These are phyloP conservation scores for Erythrobasidium hasegawianum DNA, from an alignment of 1,284 basidiomycete genomes.

Conservation along the genomic window DNA sequence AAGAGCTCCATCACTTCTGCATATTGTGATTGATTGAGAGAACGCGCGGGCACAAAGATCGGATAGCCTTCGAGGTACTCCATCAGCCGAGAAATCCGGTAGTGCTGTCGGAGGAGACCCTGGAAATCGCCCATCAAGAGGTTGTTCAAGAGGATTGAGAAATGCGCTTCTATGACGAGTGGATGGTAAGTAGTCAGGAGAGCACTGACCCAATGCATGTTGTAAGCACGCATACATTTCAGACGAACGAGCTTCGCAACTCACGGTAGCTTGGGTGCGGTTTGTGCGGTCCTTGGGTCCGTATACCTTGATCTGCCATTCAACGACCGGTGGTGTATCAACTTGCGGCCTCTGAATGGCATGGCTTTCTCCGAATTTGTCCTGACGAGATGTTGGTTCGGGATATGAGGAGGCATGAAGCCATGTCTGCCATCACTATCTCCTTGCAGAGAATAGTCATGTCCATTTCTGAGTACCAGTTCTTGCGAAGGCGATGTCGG, in stretches of 20 bases:
- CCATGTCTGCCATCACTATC: conserved; percentile 37
- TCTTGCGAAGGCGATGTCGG: no score
- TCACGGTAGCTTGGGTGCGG: conserved; percentile 12
- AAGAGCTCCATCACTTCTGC: conserved; percentile 71
- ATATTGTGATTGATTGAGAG: conserved; percentile 79
- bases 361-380: conserved; percentile 13
- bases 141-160: conserved; percentile 64
- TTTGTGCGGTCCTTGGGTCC: conserved; percentile 17
- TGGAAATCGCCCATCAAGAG: conserved; percentile 69
- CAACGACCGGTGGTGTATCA: conserved; percentile 46
- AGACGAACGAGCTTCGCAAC: no score
- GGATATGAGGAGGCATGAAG: conserved; percentile 27
- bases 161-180: conserved; percentile 73
- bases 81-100: conserved; percentile 58
- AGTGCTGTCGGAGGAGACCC: conserved; percentile 60
- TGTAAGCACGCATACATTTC: no score
- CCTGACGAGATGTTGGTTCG: conserved; percentile 21
- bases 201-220: no score
- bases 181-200: conserved; percentile 76
- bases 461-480: no score
- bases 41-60: conserved; percentile 72
- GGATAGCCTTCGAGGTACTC: conserved; percentile 67
- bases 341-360: conserved; percentile 18
- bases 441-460: no score
- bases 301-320: conserved; percentile 45